Conservation (phyloP, 2,329 filamentous ascomycete genomes). For the Elsinoe ampelina region DNA sequence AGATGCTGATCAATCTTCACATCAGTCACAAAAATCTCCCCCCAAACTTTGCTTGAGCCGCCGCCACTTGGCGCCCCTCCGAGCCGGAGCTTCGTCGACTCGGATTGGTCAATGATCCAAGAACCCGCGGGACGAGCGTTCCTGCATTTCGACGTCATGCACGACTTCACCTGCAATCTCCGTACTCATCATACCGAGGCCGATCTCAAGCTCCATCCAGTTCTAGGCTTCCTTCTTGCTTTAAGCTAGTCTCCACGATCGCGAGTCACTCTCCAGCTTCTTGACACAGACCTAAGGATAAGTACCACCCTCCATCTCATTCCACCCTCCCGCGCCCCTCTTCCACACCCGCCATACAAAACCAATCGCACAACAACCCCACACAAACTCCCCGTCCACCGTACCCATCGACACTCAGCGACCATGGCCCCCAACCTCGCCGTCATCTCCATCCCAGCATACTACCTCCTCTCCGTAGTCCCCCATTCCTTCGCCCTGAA, state of each 20-base stretch:
- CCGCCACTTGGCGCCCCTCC: background rate
- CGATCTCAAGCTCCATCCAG: background rate
- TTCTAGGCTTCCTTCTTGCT: background rate
- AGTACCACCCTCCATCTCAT: no score
- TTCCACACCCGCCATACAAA: background rate
- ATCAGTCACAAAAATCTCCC: conserved; percentile 14
- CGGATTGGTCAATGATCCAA: background rate
- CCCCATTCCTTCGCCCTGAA: conserved; percentile 33
- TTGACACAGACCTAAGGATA: no score
- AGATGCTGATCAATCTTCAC: conserved; percentile 3
- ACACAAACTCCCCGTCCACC: background rate
- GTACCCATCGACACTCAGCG: background rate
- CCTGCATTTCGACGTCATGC: background rate
- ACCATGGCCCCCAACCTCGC: conserved; percentile 28
- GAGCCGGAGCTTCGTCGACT: background rate
- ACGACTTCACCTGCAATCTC: background rate
- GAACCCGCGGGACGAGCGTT: background rate
- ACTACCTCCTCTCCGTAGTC: conserved; percentile 33
- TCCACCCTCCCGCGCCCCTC: no score
- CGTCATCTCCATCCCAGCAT: conserved; percentile 37
- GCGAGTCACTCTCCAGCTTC: background rate
- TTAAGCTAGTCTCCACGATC: background rate
- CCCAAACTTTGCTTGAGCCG: background rate
- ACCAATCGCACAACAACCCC: background rate
- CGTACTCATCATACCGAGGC: background rate